These are phyloP conservation scores for Phytophthora agathidicida DNA, from an alignment of 352 stramenopile genomes.

Conservation along the genomic window DNA sequence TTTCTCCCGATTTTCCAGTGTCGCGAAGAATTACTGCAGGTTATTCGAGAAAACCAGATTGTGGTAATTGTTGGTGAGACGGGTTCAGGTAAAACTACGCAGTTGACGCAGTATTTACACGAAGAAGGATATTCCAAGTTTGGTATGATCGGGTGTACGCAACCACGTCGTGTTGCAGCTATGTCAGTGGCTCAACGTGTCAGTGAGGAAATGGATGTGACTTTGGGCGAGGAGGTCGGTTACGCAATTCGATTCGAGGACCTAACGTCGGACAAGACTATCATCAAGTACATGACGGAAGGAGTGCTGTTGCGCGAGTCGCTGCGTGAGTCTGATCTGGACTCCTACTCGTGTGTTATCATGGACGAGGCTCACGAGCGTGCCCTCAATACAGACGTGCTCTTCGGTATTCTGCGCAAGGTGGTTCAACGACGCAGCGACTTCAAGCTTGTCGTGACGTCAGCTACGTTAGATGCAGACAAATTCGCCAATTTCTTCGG, in stretches of 20 bases:
- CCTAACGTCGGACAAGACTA: constrained; percentile 93
- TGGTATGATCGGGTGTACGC: constrained; percentile 96
- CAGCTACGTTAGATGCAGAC: constrained; percentile 97
- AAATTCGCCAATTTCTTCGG: constrained; percentile 98
- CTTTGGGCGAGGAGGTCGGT: constrained; percentile 90
- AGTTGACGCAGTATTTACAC: constrained; percentile 96
- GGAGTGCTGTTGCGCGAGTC: constrained; percentile 94
- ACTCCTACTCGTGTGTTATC: constrained; percentile 91
- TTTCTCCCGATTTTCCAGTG: constrained; percentile 97
- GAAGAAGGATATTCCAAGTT: constrained; percentile 92
- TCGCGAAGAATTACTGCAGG: constrained; percentile 95
- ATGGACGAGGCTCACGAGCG: constrained; percentile 97
- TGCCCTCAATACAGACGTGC: constrained; percentile 94
- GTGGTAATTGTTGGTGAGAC: constrained; percentile 99
- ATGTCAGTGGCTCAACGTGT: constrained; percentile 99
- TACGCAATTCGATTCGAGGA: constrained; percentile 97
- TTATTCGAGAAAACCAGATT: constrained; percentile 98
- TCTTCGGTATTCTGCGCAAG: constrained; percentile 94
- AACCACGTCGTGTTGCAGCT: constrained; percentile 98
- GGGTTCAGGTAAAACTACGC: constrained; percentile 97
- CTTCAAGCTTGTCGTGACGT: constrained; percentile 94
- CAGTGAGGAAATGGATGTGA: constrained; percentile 96
- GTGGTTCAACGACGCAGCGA: constrained; percentile 89
- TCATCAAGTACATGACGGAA: constrained; percentile 98
- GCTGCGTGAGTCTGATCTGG: constrained; percentile 86